A percentile compares a stretch with the other conserved stretches of the same genome.
These are phyloP conservation scores for Moesziomyces aphidis DNA, from an alignment of 1,284 basidiomycete genomes.

Conservation along the genomic window DNA sequence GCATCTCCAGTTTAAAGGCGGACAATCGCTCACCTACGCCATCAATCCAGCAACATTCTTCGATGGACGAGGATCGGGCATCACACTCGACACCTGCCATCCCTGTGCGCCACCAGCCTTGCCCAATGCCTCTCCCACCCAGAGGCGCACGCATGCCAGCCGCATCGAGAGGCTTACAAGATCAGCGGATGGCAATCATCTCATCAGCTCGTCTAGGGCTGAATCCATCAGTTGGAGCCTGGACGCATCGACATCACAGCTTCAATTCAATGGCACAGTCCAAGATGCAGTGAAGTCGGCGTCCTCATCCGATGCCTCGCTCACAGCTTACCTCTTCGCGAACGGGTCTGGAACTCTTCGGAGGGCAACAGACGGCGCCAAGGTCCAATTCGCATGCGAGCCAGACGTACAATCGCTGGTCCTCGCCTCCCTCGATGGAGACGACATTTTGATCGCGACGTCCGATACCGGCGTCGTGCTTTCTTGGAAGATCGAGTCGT, in stretches of 20 bases:
- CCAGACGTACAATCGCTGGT: constrained; percentile 10
- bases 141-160: constrained; percentile 13
- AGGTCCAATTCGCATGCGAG: constrained; percentile 8
- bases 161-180: constrained; percentile 18
- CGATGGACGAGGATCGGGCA: constrained; percentile 47
- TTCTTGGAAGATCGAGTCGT: constrained; percentile 11
- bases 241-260: constrained; percentile 2
- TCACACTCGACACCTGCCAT: constrained; percentile 24
- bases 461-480: constrained; percentile 3
- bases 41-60: constrained; percentile 53
- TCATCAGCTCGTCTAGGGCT: constrained; percentile 31
- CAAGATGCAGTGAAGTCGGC: background rate
- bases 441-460: constrained; percentile 9
- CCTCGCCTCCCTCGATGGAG: constrained; percentile 2
- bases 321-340: constrained; percentile 1
- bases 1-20: constrained; percentile 17
- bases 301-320: constrained; percentile 14
- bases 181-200: constrained; percentile 17
- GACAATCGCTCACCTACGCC: constrained; percentile 16
- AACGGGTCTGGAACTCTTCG: constrained; percentile 10
- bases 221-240: constrained; percentile 26
- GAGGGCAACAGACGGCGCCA: constrained; percentile 3
- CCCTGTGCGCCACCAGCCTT: constrained; percentile 26
- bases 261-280: constrained; percentile 7
- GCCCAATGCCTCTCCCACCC: background rate